phyloP scores from a whole-genome alignment of 2,329 filamentous ascomycete species.

The Aspergillus fijiensis region DNA sequence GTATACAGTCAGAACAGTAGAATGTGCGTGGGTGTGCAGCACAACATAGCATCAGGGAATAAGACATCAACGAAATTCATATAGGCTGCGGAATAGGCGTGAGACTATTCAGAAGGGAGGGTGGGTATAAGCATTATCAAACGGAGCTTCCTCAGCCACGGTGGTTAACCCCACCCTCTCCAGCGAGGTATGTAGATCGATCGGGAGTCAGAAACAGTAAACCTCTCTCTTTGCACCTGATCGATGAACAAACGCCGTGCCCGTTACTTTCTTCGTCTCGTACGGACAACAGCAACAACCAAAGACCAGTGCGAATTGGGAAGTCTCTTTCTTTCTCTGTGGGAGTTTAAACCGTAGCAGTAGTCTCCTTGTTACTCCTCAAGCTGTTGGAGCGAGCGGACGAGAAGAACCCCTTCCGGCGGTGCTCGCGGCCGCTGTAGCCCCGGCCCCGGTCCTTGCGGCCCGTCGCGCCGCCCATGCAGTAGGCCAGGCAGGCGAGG shows the following conservation, averaged over 20 bases:
- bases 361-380: conserved; percentile 31
- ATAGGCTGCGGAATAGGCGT: neutral
- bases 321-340: no score
- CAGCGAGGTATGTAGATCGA: no score
- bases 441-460: conserved; percentile 29
- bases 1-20: neutral
- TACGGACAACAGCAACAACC: no score
- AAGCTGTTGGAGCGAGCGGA: conserved; percentile 29
- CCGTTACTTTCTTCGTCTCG: no score
- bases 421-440: conserved; percentile 38
- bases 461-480: conserved; percentile 45
- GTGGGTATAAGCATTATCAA: no score
- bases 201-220: no score
- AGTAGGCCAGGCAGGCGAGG: conserved; percentile 58
- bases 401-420: conserved; percentile 42
- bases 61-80: neutral
- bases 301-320: no score
- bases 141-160: no score
- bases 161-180: no score
- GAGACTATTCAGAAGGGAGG: no score
- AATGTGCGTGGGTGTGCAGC: neutral
- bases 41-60: neutral
- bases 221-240: no score
- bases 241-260: no score
- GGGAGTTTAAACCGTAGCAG: conserved; percentile 22